These are phyloP conservation scores for Nyctanthes arbortristis DNA, from an alignment of 257 asterid species.

Conservation along the genomic window DNA sequence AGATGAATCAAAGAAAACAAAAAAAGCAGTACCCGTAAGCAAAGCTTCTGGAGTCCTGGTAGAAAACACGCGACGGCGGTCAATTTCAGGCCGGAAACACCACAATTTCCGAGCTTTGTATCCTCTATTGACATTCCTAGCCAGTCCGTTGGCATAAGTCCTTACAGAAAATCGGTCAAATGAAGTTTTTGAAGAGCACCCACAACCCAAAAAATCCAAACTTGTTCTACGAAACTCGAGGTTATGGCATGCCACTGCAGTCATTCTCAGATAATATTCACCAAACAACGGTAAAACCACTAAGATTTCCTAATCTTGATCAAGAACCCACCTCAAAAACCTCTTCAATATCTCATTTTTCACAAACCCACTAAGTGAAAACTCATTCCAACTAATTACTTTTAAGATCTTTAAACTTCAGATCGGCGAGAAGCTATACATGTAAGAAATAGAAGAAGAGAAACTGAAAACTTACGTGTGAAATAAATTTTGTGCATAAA, in stretches of 20 bases:
- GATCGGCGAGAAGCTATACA: not conserved
- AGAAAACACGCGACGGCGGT: constrained; percentile 58
- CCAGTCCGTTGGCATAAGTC: constrained; percentile 38
- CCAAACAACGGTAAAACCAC: constrained; percentile 7
- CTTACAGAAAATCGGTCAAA: constrained; percentile 34
- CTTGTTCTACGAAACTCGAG: constrained; percentile 64
- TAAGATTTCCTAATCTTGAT: constrained; percentile 18
- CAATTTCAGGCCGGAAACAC: constrained; percentile 53
- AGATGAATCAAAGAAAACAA: not conserved
- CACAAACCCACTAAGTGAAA: constrained; percentile 20
- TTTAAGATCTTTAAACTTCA: not conserved
- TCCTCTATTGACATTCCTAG: constrained; percentile 50
- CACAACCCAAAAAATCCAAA: constrained; percentile 66
- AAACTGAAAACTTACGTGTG: not conserved
- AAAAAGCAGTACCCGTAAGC: constrained; percentile 51
- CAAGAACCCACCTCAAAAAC: constrained; percentile 48
- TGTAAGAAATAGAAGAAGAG: not conserved
- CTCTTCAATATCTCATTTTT: constrained; percentile 34
- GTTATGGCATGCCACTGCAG: constrained; percentile 66
- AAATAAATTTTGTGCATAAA: not conserved
- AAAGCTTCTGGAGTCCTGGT: constrained; percentile 64
- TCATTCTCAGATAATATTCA: constrained; percentile 43
- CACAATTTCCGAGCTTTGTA: constrained; percentile 41
- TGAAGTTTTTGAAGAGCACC: constrained; percentile 69
- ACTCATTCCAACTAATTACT: not conserved